Conservation (phyloP, 108 stramenopile genomes). For the Chaetoceros muelleri region DNA sequence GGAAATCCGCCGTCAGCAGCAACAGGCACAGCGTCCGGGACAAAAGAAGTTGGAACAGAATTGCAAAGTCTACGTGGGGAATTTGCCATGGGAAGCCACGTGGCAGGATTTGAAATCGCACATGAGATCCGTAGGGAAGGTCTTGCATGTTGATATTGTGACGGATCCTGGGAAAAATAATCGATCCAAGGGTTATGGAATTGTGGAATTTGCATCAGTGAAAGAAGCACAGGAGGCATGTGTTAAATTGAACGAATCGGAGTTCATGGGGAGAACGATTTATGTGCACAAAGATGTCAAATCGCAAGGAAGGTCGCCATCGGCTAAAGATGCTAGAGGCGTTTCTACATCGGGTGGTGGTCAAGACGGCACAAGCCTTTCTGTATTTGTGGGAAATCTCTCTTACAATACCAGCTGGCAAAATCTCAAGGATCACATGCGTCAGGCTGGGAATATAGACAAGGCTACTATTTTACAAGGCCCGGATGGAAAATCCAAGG, state of each 20-base stretch:
- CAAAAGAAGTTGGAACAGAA: no score
- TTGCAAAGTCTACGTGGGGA: no score
- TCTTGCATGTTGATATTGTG: conserved; percentile 42
- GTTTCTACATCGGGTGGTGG: no score
- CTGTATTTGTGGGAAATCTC: conserved; percentile 8
- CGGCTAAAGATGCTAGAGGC: no score
- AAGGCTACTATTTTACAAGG: conserved; percentile 24
- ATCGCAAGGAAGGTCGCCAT: no score
- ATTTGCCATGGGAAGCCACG: conserved; percentile 37
- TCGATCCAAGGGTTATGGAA: conserved; percentile 57
- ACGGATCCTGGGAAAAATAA: conserved; percentile 28
- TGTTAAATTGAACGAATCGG: conserved; percentile 39
- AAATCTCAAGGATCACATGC: conserved; percentile 41
- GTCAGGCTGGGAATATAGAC: conserved; percentile 16
- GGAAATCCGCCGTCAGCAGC: not conserved
- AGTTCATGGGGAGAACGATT: conserved; percentile 34
- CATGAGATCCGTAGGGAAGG: conserved; percentile 47
- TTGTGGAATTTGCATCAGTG: conserved; percentile 45
- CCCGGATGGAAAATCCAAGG: conserved; percentile 72
- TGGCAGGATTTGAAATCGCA: conserved; percentile 77
- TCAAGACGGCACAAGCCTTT: not conserved
- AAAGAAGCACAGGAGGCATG: conserved; percentile 47
- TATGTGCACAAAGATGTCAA: no score
- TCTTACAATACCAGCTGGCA: not conserved
- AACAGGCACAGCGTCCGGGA: conserved; percentile 14